Base-by-base conservation (phyloP, 192 early-diverging fungal species). In the Funneliformis geosporum region DNA sequence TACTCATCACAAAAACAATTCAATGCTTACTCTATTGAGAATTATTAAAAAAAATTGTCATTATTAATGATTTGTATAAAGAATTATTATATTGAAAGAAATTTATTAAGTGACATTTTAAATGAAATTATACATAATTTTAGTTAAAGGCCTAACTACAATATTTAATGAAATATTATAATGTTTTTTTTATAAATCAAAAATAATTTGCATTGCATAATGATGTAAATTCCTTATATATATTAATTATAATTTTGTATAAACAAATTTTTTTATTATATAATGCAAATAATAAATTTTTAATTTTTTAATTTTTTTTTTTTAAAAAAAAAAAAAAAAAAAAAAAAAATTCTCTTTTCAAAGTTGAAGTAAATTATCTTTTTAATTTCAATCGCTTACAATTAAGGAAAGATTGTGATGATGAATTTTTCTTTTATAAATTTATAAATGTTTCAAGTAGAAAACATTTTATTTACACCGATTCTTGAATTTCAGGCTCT, bases 401-500 rank as follows among this genome's bases (percentile, higher is more conserved):
- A 2, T 43, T 43, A 8, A 5, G 42, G 42, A 43, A 43, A 43
- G 42, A 43, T 43, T 43, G 42, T 43, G 4, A 43, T 43, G 42
- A 43, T 43, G n/a, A n/a, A n/a, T n/a, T n/a, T n/a, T n/a, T n/a
- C n/a, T n/a, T n/a, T n/a, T n/a, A 43, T 43, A 55, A 55, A 2
- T 55, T 18, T 55, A 12, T 12, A 14, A 9, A 4, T 55, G 11
- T 50, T 55, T 55, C 47, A 55, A 55, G 4, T 16, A 55, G 5
- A 16, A 50, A 47, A 16, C 8, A 5, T 43, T 43, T 43, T 61
- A 38, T 44, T 74, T 74, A 74, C 12, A 74, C 73, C 11, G 73
- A 74, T 38, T 74, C 47, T 74, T 59, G 90, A 73, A 93, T 74
- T 80, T 87, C 89, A 82, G 93, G 93, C 89, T 97, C 97, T 89